phyloP scores from a whole-genome alignment of 805 yeast genomes.

The Lachancea quebecensis region DNA sequence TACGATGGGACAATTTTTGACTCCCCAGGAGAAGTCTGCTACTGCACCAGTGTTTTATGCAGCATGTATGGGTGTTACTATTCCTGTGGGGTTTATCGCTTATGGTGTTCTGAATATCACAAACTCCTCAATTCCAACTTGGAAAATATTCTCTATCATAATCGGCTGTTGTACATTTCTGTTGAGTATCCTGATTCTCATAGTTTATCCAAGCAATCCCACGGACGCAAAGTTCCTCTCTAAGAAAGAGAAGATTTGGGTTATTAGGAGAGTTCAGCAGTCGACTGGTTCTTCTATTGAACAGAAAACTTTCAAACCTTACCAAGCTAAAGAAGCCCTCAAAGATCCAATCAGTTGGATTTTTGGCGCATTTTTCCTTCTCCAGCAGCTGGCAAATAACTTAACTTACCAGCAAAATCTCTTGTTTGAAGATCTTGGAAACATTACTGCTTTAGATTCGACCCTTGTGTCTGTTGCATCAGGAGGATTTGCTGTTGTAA shows the following conservation, averaged over 20 bases:
- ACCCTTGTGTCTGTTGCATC: conserved; percentile 49
- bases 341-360: conserved; percentile 44
- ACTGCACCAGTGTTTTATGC: conserved; percentile 49
- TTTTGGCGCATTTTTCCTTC: conserved; percentile 35
- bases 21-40: conserved; percentile 42
- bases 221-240: conserved; percentile 42
- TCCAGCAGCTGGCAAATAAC: conserved; percentile 46
- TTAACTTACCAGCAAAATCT: conserved; percentile 47
- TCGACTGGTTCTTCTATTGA: conserved; percentile 38
- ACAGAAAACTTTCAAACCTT: conserved; percentile 40
- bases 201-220: conserved; percentile 52
- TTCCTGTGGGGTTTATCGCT: conserved; percentile 47
- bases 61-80: conserved; percentile 44
- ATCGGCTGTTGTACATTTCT: conserved; percentile 49
- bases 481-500: conserved; percentile 42
- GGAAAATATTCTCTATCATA: conserved; percentile 52
- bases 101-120: conserved; percentile 33
- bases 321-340: conserved; percentile 45
- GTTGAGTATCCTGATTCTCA: conserved; percentile 30
- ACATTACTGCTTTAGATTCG: conserved; percentile 37
- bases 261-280: conserved; percentile 39
- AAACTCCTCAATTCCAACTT: conserved; percentile 29
- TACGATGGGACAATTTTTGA: conserved; percentile 46
- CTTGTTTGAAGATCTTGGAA: conserved; percentile 41
- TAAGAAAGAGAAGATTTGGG: conserved; percentile 44